These are phyloP conservation scores for Zymoseptoria passerinii DNA, from an alignment of 2,329 filamentous ascomycete genomes.

Conservation along the genomic window DNA sequence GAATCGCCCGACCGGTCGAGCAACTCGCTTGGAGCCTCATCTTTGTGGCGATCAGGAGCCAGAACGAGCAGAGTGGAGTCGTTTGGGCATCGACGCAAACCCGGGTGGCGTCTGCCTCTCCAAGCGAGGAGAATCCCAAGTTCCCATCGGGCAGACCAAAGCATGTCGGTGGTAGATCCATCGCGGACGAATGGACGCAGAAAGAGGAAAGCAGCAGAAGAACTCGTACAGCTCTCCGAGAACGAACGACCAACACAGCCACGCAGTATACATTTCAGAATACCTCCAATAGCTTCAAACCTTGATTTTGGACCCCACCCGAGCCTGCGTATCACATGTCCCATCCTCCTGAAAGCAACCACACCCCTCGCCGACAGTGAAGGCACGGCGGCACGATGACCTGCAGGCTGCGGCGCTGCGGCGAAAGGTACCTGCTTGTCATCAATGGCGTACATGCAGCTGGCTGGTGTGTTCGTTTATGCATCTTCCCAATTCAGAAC, in stretches of 20 bases:
- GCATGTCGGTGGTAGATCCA: neutral
- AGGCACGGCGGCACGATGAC: neutral
- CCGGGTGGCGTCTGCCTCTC: neutral
- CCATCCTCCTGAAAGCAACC: neutral
- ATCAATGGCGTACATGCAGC: neutral
- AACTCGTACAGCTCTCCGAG: neutral
- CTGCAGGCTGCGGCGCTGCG: neutral
- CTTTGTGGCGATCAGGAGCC: neutral
- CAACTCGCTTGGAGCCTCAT: neutral
- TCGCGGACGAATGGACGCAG: neutral
- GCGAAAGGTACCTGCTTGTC: neutral
- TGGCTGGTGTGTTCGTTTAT: neutral
- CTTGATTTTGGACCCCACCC: neutral
- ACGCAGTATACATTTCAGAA: neutral
- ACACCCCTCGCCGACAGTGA: neutral
- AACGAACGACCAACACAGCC: neutral
- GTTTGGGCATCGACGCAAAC: neutral
- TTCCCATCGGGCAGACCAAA: neutral
- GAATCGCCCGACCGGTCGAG: neutral
- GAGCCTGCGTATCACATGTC: neutral
- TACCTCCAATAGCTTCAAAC: neutral
- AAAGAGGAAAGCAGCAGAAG: neutral
- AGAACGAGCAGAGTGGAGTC: neutral
- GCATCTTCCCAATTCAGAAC: neutral
- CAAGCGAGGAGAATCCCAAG: neutral